Evolutionary conservation across 345 rosid genomes (phyloP), one percentile per base, ranked within the genome.

Genomic region (Eucalyptus cloeziana): DNA sequence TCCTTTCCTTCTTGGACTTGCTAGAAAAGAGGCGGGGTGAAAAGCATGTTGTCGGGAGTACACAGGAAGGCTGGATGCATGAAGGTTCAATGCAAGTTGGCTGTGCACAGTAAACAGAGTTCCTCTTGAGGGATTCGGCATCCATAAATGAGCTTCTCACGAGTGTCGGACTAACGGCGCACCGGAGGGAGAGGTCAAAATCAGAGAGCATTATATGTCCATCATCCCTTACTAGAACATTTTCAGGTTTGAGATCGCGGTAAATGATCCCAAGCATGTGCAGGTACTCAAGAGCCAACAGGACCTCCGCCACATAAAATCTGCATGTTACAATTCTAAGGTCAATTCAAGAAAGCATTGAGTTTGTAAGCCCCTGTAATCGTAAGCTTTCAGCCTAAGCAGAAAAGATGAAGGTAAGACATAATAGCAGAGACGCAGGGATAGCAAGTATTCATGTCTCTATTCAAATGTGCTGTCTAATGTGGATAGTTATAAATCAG

Each of bases 161-260:
- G 13, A 97, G 96, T 40, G 98, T 96, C 13, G 97, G 98, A 91
- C 94, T 97, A 87, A 97, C 99, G 13, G 95, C 86, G 87, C 99
- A 97, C 12, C 97, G 96, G 89, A 97, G 97, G 67, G 98, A 96
- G 54, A 96, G 95, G 91, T 96, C 98, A 89, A 96, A 96, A 90
- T 95, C 98, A 69, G 98, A 95, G 87, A 96, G 98, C 98, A 95
- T 96, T 91, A 96, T 95, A 88, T 95, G 98, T 64, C 98, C 98
- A 56, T 95, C 96, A 33, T 94, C 96, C 86, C 96, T 91, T 79
- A 96, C 96, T 8, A 96, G 95, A 47, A 96, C 97, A 88, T 96
- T 96, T 90, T 95, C 98, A 76, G 98, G 98, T 92, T 96, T 96
- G 85, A 96, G 97, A 90, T 96, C 98, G 2, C 96, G 97, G 90